A percentile compares a stretch with the other conserved stretches of the same genome.
These are phyloP conservation scores for Coemansia sp. DNA, from an alignment of 371 early-diverging fungal species.

Conservation along the genomic window DNA sequence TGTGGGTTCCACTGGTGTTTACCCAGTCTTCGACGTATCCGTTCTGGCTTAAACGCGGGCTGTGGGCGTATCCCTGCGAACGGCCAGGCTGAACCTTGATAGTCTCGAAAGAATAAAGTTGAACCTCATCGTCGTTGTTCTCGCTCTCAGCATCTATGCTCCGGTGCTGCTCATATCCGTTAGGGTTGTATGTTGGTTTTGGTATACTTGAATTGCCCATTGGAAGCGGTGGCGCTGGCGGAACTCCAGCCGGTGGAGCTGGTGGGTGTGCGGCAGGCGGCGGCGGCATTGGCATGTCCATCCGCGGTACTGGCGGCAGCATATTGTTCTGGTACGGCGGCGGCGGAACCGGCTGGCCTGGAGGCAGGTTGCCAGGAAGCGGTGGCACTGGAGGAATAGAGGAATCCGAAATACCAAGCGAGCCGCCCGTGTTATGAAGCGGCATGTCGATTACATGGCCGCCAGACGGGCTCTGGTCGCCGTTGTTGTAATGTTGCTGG, in stretches of 20 bases:
- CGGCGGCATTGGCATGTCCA: neutral
- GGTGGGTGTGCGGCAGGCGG: neutral
- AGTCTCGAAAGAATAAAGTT: conserved; percentile 32
- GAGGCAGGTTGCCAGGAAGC: neutral
- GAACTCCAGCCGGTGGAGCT: neutral
- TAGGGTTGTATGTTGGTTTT: neutral
- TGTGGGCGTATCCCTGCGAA: too few relatives aligned
- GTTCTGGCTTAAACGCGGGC: neutral
- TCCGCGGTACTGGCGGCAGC: neutral
- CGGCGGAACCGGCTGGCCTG: neutral
- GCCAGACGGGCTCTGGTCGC: neutral
- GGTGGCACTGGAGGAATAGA: conserved; percentile 3
- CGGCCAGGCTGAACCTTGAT: conserved; percentile 14
- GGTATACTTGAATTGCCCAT: neutral
- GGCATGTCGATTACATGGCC: neutral
- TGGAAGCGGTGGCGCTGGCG: conserved; percentile 7
- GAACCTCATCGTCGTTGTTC: conserved; percentile 19
- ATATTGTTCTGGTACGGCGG: conserved; percentile 1
- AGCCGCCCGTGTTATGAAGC: neutral
- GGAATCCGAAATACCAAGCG: neutral
- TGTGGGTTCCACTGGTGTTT: neutral
- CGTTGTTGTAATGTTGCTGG: conserved; percentile 22
- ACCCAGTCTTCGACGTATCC: conserved; percentile 16
- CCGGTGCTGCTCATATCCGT: too few relatives aligned
- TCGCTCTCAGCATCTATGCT: neutral